Percentiles rank a stretch among this genome's conserved stretches.
These are phyloP conservation scores for Elsinoe arachidis DNA, from an alignment of 2,329 filamentous ascomycete genomes.

Conservation along the genomic window DNA sequence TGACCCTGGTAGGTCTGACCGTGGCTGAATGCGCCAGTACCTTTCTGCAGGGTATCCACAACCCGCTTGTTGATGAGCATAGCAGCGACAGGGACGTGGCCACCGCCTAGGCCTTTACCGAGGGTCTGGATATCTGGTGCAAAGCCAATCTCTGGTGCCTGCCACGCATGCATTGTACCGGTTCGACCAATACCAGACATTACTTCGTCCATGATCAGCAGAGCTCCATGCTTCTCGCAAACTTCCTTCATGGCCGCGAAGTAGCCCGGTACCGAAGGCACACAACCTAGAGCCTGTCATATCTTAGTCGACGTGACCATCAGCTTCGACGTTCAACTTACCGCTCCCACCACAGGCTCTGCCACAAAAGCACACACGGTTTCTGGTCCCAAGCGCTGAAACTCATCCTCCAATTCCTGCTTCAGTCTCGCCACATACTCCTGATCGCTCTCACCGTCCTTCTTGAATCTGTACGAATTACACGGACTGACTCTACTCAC, in stretches of 20 bases:
- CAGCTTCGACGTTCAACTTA: slow-evolving; percentile 32
- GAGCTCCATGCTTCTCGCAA: slow-evolving; percentile 61
- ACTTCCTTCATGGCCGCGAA: slow-evolving; percentile 58
- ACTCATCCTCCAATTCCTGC: slow-evolving; percentile 58
- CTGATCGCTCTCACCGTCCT: slow-evolving; percentile 43
- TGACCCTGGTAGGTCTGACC: slow-evolving; percentile 58
- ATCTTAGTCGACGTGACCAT: background rate
- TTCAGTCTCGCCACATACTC: slow-evolving; percentile 54
- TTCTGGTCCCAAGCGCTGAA: slow-evolving; percentile 53
- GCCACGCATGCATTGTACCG: slow-evolving; percentile 53
- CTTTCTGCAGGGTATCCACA: slow-evolving; percentile 38
- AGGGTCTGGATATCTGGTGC: slow-evolving; percentile 58
- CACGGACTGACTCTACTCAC: slow-evolving; percentile 58
- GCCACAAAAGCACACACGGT: slow-evolving; percentile 64
- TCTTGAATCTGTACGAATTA: slow-evolving; percentile 53
- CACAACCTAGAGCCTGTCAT: slow-evolving; percentile 56
- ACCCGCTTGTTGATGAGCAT: slow-evolving; percentile 49
- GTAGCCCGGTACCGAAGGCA: slow-evolving; percentile 58
- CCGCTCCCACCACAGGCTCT: slow-evolving; percentile 63
- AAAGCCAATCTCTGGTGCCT: slow-evolving; percentile 43
- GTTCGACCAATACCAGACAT: slow-evolving; percentile 60
- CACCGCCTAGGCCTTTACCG: slow-evolving; percentile 58
- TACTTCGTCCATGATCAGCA: slow-evolving; percentile 72
- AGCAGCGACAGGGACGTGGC: slow-evolving; percentile 54
- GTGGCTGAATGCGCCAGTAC: slow-evolving; percentile 45